A percentile compares a stretch with the other conserved stretches of the same genome.
Evolutionary conservation across 805 yeast species (phyloP).

Genomic region (Yamadazyma nakazawae): DNA sequence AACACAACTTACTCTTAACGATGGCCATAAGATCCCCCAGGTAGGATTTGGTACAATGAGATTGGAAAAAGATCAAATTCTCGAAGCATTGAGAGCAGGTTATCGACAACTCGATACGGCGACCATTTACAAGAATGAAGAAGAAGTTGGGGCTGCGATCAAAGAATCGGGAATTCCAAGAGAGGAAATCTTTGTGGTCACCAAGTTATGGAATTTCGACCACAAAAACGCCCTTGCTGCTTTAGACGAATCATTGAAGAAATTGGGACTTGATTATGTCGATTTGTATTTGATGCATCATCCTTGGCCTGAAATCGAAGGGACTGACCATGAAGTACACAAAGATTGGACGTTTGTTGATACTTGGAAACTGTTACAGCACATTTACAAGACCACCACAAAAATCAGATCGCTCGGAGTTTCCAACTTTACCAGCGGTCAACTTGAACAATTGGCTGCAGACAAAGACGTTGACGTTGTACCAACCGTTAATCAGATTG

Average conservation of each 20-base stretch:
- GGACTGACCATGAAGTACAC: constrained; percentile 37
- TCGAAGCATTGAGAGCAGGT: constrained; percentile 78
- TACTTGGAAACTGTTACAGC: constrained; percentile 59
- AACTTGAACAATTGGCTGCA: constrained; percentile 66
- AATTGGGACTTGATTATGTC: constrained; percentile 49
- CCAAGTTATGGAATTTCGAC: constrained; percentile 84
- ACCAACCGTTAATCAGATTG: constrained; percentile 68
- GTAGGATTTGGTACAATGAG: constrained; percentile 16
- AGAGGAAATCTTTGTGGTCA: constrained; percentile 71
- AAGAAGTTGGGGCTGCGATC: constrained; percentile 66
- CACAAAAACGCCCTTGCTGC: constrained; percentile 17
- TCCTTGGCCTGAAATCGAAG: constrained; percentile 63
- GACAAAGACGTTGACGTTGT: constrained; percentile 51
- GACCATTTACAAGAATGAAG: constrained; percentile 65
- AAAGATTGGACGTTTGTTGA: constrained; percentile 55
- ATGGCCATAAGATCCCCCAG: constrained; percentile 11
- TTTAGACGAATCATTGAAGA: constrained; percentile 32
- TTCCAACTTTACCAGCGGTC: constrained; percentile 55
- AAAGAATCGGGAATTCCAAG: constrained; percentile 67
- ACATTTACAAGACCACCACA: constrained; percentile 54
- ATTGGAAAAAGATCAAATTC: constrained; percentile 18
- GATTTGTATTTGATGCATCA: constrained; percentile 68
- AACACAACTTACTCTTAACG: constrained; percentile 3
- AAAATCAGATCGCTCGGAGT: constrained; percentile 62
- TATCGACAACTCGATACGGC: constrained; percentile 77